Percentiles rank a stretch among this genome's conserved stretches.
These are phyloP conservation scores for Cicer yamashitae DNA, from an alignment of 306 rosid species.

Conservation along the genomic window DNA sequence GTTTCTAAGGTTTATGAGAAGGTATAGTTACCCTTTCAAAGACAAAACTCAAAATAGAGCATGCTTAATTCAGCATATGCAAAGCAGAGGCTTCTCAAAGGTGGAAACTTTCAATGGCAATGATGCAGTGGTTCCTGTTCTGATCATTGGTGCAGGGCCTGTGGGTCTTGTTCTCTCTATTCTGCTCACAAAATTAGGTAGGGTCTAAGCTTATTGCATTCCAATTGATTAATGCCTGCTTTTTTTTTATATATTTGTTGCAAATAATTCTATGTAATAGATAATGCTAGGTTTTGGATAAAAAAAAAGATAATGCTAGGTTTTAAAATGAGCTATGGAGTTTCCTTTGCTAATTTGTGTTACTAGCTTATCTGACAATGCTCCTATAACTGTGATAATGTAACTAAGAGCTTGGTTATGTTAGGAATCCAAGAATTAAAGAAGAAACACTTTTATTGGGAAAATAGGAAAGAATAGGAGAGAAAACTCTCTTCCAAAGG, in stretches of 20 bases:
- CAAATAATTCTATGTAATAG: not conserved
- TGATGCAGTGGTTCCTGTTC: slow-evolving; percentile 71
- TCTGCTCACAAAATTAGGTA: slow-evolving; percentile 85
- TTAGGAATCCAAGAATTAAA: not conserved
- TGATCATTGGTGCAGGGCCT: slow-evolving; percentile 89
- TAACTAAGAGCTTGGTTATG: not conserved
- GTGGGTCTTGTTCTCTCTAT: slow-evolving; percentile 89
- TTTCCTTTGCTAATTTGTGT: slow-evolving; percentile 38
- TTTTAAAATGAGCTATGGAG: slow-evolving; percentile 26
- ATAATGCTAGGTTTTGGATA: slow-evolving; percentile 12
- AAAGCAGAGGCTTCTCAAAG: slow-evolving; percentile 63
- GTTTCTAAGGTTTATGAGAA: slow-evolving; percentile 52
- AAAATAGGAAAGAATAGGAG: too few relatives aligned
- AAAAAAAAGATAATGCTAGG: slow-evolving; percentile 6
- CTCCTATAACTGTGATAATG: not conserved
- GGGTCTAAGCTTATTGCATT: slow-evolving; percentile 18
- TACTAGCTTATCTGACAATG: slow-evolving; percentile 16
- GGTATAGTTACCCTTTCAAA: slow-evolving; percentile 46
- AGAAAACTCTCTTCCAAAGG: too few relatives aligned
- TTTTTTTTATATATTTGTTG: slow-evolving; percentile 18
- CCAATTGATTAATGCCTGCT: slow-evolving; percentile 3
- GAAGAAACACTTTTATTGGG: too few relatives aligned
- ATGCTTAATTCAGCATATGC: slow-evolving; percentile 41
- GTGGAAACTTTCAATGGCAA: slow-evolving; percentile 50
- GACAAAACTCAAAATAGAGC: slow-evolving; percentile 48